Percentiles rank a stretch among this genome's conserved stretches.
Evolutionary conservation across 2,329 filamentous ascomycete genomes (phyloP).

Genomic region (Sporothrix dimorphospora): DNA sequence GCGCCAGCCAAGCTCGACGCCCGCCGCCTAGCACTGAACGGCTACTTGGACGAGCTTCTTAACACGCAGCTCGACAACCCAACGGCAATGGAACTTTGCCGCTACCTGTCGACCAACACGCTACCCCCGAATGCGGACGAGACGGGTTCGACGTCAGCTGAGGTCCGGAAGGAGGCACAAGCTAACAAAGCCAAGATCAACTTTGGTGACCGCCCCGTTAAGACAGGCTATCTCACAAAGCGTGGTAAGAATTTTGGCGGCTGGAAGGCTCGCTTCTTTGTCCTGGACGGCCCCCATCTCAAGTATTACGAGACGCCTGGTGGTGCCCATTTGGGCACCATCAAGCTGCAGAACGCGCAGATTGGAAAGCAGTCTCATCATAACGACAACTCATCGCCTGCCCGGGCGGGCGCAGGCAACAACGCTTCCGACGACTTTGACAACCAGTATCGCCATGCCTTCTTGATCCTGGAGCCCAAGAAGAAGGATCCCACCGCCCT

Average conservation of each 20-base stretch:
- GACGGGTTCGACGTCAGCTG: slow-evolving; percentile 43
- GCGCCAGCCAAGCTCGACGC: slow-evolving; percentile 92
- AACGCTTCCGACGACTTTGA: slow-evolving; percentile 72
- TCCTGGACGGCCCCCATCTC: slow-evolving; percentile 64
- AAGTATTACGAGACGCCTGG: slow-evolving; percentile 93
- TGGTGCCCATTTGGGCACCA: slow-evolving; percentile 87
- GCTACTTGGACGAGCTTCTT: slow-evolving; percentile 82
- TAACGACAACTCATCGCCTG: slow-evolving; percentile 63
- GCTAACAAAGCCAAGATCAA: slow-evolving; percentile 51
- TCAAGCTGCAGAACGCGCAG: slow-evolving; percentile 87
- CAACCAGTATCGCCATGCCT: slow-evolving; percentile 95
- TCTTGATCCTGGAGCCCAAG: slow-evolving; percentile 92
- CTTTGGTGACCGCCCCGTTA: slow-evolving; percentile 68
- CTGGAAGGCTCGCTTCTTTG: slow-evolving; percentile 83
- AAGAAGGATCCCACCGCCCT: slow-evolving; percentile 88
- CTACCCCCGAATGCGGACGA: slow-evolving; percentile 66
- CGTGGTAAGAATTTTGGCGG: slow-evolving; percentile 98
- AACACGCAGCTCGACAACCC: slow-evolving; percentile 79
- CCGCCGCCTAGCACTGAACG: slow-evolving; percentile 75
- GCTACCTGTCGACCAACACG: slow-evolving; percentile 74
- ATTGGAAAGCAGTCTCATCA: slow-evolving; percentile 88
- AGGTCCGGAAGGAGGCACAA: slow-evolving; percentile 40
- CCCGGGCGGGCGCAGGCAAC: slow-evolving; percentile 43
- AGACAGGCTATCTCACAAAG: slow-evolving; percentile 93
- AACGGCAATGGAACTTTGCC: slow-evolving; percentile 80